phyloP scores from a whole-genome alignment of 108 stramenopile species.

The Thalassiosira profunda region DNA sequence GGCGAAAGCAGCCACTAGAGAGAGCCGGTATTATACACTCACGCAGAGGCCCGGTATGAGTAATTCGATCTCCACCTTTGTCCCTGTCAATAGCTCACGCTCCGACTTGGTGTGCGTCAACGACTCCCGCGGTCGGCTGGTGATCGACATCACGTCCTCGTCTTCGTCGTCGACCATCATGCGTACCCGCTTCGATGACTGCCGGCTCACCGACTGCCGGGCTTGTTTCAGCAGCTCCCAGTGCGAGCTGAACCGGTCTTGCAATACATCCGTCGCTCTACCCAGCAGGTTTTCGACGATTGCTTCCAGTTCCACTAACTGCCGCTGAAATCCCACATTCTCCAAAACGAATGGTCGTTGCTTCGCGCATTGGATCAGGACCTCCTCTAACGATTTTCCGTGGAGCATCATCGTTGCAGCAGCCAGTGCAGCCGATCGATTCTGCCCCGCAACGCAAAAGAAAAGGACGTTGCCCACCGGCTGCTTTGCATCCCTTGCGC shows the following conservation, averaged over 20 bases:
- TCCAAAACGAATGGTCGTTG: conserved; percentile 74
- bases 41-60: conserved; percentile 77
- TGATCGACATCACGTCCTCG: conserved; percentile 15
- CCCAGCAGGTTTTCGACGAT: conserved; percentile 45
- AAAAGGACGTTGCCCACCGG: conserved; percentile 50
- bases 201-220: neutral
- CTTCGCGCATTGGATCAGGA: conserved; percentile 43
- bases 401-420: conserved; percentile 62
- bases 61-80: conserved; percentile 72
- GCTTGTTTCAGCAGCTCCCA: conserved; percentile 34
- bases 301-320: conserved; percentile 69
- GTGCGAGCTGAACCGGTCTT: conserved; percentile 18
- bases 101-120: conserved; percentile 19
- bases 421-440: conserved; percentile 54
- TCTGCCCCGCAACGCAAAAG: conserved; percentile 86
- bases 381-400: conserved; percentile 58
- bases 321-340: conserved; percentile 78
- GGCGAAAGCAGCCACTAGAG: too few relatives aligned
- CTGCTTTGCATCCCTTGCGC: neutral
- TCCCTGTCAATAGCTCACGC: conserved; percentile 12
- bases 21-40: too few relatives aligned
- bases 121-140: conserved; percentile 3
- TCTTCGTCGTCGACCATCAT: conserved; percentile 13
- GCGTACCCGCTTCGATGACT: conserved; percentile 31
- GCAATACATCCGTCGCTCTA: neutral